Base-by-base conservation (phyloP, 1,284 basidiomycete species). In the Pholiota adiposa region DNA sequence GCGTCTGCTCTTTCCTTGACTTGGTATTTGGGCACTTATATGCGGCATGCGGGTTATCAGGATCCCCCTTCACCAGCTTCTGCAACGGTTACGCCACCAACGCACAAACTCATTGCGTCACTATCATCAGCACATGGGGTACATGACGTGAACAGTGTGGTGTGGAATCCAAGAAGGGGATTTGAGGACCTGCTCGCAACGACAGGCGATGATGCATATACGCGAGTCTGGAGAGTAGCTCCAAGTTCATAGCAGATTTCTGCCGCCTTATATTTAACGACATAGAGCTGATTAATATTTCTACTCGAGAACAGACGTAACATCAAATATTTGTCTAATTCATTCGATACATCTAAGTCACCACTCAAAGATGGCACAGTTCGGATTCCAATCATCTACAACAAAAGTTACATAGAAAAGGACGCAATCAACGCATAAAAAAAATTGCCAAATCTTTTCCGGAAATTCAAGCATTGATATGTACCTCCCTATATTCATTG, bases 131-230 rank as follows among this genome's bases (percentile, higher is more conserved):
- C 90, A 0, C 94, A 96, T 65, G 90, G 82, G 4, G 85, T 90
- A 0, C 79, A 84, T 64, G 94, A 96, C 68, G 81, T 94, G 41
- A 96, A 96, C 71, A 80, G 84, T 36, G 81, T 94, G 12, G 77
- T 81, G 1, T 96, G 93, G 92, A 93, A 91, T 73, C 83, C 88
- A 1, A 76, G 86, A 27, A 66, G 73, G 12, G 88, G 86, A 1
- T 78, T 78, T 60, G 81, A 86, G 63, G 78, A 88, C 65, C 59
- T 94, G 3, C 76, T 96, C 3, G 91, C 90, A 0, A 93, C 88
- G 5, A 83, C 88, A 0, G 93, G 90, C 1, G 94, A 96, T 65
- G 94, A 96, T 69, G 90, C 91, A 4, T 71, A 77, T 23, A 80
- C 89, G 36, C 84, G 82, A 65, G 79, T 95, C 36, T 96, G 93